Evolutionary conservation across 176 grass and related monocot species (phyloP).

Genomic region (Avena eriantha): DNA sequence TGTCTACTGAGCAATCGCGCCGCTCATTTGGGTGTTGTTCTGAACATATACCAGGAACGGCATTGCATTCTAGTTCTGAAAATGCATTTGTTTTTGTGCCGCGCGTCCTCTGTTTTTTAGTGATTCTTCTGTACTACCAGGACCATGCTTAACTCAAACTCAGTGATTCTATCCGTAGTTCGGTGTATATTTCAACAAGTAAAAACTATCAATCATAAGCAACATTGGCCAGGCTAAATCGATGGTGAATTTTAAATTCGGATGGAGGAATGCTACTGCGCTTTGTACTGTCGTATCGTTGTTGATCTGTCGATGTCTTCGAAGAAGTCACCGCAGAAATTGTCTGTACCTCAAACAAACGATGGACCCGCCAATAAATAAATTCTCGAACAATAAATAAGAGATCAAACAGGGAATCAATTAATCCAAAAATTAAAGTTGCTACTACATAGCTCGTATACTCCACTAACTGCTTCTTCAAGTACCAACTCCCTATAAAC

Average conservation of each 20-base stretch:
- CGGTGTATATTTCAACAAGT: neutral
- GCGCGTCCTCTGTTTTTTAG: neutral
- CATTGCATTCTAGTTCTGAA: neutral
- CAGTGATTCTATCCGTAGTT: neutral
- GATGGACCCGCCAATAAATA: neutral
- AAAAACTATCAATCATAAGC: neutral
- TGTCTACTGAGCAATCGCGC: neutral
- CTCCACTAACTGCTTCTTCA: neutral
- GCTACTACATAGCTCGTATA: neutral
- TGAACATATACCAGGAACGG: neutral
- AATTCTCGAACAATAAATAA: neutral
- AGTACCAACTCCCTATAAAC: neutral
- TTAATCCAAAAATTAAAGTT: conserved; percentile 13
- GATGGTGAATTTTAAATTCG: neutral
- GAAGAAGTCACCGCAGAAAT: neutral
- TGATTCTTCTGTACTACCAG: neutral
- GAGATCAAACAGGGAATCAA: neutral
- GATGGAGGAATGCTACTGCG: neutral
- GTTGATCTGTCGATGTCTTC: neutral
- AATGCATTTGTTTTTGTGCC: neutral
- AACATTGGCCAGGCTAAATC: neutral
- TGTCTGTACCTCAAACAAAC: neutral
- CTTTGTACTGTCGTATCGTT: neutral
- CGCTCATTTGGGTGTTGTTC: neutral
- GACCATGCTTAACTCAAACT: neutral